A percentile compares a stretch with the other conserved stretches of the same genome.
Conservation (phyloP, 1,284 basidiomycete species). For the Puccinia horiana region DNA sequence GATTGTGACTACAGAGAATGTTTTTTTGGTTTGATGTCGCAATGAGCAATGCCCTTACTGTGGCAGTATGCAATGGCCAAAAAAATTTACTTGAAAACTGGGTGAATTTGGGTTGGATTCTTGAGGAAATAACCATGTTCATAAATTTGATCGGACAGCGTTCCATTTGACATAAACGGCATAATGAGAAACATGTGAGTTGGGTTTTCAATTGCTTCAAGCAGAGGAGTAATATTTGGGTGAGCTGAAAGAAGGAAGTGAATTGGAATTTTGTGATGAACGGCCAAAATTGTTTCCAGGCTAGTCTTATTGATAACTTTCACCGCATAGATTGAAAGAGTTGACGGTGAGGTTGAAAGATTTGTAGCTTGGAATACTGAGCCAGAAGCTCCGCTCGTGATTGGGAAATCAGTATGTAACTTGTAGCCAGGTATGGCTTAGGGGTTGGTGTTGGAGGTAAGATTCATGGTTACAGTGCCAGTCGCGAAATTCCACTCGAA, state of each 20-base stretch:
- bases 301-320: constrained; percentile 72
- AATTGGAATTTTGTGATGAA: constrained; percentile 75
- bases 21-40: constrained; percentile 98
- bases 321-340: constrained; percentile 66
- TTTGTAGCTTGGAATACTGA: too few relatives aligned
- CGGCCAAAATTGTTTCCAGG: constrained; percentile 69
- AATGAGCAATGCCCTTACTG: constrained; percentile 75
- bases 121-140: constrained; percentile 67
- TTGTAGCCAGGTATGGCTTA: too few relatives aligned
- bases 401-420: constrained; percentile 81
- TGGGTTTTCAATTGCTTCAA: constrained; percentile 76
- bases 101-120: constrained; percentile 76
- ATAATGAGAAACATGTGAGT: constrained; percentile 67
- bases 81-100: constrained; percentile 86
- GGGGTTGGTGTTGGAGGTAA: too few relatives aligned
- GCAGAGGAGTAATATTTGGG: constrained; percentile 84
- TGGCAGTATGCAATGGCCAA: constrained; percentile 86
- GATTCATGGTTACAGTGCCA: too few relatives aligned
- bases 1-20: constrained; percentile 76
- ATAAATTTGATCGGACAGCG: constrained; percentile 63
- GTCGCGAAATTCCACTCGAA: too few relatives aligned
- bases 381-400: constrained; percentile 59
- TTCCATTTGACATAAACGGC: constrained; percentile 75
- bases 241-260: constrained; percentile 68
- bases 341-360: constrained; percentile 69